phyloP scores from a whole-genome alignment of 2,329 filamentous ascomycete species.

The Colletotrichum gigasporum region DNA sequence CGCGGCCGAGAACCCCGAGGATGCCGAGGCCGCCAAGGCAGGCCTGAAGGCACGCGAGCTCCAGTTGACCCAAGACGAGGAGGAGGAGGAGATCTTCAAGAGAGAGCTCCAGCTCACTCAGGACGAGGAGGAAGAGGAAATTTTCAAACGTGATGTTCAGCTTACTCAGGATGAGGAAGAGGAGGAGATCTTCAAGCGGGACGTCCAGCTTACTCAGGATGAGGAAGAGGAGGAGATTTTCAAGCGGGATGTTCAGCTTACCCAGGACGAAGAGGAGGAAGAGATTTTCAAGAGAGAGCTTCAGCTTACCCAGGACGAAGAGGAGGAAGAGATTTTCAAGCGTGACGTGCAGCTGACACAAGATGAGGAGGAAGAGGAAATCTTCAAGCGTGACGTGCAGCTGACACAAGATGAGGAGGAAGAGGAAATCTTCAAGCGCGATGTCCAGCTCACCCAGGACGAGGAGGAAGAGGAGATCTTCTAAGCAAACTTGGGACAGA shows the following conservation, averaged over 20 bases:
- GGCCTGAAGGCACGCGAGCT: slow-evolving; percentile 9
- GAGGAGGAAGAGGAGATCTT: slow-evolving; percentile 7
- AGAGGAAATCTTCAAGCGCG: slow-evolving; percentile 5
- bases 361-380: slow-evolving; percentile 2
- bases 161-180: neutral
- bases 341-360: neutral
- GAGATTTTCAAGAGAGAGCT: slow-evolving; percentile 2
- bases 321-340: slow-evolving; percentile 1
- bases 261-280: slow-evolving; percentile 2
- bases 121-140: neutral
- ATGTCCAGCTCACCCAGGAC: neutral
- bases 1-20: slow-evolving; percentile 13
- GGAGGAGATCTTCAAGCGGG: neutral
- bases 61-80: neutral
- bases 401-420: slow-evolving; percentile 1
- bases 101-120: neutral
- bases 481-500: neutral
- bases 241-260: neutral
- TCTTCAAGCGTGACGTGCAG: neutral
- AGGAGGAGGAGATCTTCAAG: neutral
- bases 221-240: neutral
- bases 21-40: neutral
- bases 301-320: neutral
- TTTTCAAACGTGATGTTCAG: neutral
- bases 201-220: neutral